A percentile compares a stretch with the other conserved stretches of the same genome.
Evolutionary conservation across 176 grass and related monocot genomes (phyloP).

Genomic region (Aegilops tauschii): DNA sequence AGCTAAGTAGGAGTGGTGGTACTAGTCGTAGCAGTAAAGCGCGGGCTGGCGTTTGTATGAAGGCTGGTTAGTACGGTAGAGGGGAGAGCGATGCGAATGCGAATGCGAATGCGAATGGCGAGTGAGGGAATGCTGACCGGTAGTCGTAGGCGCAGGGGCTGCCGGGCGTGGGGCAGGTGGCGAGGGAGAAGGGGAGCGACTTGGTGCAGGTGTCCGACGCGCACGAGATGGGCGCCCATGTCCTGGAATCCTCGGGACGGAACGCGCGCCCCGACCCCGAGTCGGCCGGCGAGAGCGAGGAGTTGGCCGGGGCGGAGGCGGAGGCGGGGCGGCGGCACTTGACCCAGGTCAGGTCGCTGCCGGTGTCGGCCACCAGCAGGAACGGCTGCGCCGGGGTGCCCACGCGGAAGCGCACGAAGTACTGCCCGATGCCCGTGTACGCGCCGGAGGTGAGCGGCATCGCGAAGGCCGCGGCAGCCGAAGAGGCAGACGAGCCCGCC

Average conservation of each 20-base stretch:
- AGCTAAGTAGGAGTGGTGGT: neutral
- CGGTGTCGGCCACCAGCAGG: constrained; percentile 81
- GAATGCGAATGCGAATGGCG: neutral
- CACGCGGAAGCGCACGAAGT: constrained; percentile 80
- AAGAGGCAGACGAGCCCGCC: neutral
- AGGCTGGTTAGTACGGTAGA: neutral
- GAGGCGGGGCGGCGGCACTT: constrained; percentile 46
- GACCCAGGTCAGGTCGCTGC: constrained; percentile 98
- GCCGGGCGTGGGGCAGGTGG: constrained; percentile 48
- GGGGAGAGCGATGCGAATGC: too few species aligned
- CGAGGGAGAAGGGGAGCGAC: constrained; percentile 64
- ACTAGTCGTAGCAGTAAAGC: neutral
- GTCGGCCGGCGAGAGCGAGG: neutral
- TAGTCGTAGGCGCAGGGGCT: constrained; percentile 74
- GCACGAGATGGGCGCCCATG: constrained; percentile 61
- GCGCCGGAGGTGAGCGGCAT: constrained; percentile 83
- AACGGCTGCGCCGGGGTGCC: constrained; percentile 87
- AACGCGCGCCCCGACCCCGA: constrained; percentile 26
- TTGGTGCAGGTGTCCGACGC: constrained; percentile 57
- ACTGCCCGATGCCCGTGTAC: constrained; percentile 75
- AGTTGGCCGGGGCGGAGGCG: neutral
- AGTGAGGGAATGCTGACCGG: constrained; percentile 38
- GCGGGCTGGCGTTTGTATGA: constrained; percentile 1
- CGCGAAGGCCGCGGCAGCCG: constrained; percentile 31
- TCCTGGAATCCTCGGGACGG: constrained; percentile 35